A percentile compares a stretch with the other conserved stretches of the same genome.
Evolutionary conservation across 78 protist species (phyloP).

Genomic region (Carpediemonas membranifera): DNA sequence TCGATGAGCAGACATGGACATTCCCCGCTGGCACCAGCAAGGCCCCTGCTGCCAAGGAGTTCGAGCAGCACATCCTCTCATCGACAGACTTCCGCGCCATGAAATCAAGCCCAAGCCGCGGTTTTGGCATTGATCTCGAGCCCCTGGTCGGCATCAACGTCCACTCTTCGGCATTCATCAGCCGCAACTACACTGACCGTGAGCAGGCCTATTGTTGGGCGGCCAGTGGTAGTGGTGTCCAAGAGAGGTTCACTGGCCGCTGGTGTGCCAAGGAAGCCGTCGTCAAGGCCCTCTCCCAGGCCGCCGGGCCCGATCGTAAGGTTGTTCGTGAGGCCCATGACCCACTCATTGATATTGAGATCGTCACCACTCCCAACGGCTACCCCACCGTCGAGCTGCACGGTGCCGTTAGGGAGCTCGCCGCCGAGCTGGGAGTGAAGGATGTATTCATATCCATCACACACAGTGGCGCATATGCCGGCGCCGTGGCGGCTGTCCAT

Average conservation of each 20-base stretch:
- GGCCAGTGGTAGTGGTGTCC: neutral
- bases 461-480: slow-evolving; percentile 36
- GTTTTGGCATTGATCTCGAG: slow-evolving; percentile 37
- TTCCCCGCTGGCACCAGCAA: neutral
- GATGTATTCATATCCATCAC: slow-evolving; percentile 11
- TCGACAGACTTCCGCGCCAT: neutral
- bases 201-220: slow-evolving; percentile 20
- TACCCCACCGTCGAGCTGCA: slow-evolving; percentile 27
- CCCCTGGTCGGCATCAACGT: neutral
- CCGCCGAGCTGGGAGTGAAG: neutral
- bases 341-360: slow-evolving; percentile 41
- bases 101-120: too few relatives aligned
- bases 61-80: too few relatives aligned
- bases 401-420: slow-evolving; percentile 15
- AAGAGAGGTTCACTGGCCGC: slow-evolving; percentile 21
- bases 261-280: slow-evolving; percentile 61
- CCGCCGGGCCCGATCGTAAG: neutral
- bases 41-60: neutral
- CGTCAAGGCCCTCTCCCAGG: slow-evolving; percentile 43
- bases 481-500: too few relatives aligned
- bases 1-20: neutral
- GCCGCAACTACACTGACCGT: slow-evolving; percentile 41
- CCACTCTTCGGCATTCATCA: slow-evolving; percentile 2
- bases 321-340: slow-evolving; percentile 34
- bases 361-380: slow-evolving; percentile 22